These are phyloP conservation scores for Tephrocybe sp. DNA, from an alignment of 768 basidiomycete species.

Conservation along the genomic window DNA sequence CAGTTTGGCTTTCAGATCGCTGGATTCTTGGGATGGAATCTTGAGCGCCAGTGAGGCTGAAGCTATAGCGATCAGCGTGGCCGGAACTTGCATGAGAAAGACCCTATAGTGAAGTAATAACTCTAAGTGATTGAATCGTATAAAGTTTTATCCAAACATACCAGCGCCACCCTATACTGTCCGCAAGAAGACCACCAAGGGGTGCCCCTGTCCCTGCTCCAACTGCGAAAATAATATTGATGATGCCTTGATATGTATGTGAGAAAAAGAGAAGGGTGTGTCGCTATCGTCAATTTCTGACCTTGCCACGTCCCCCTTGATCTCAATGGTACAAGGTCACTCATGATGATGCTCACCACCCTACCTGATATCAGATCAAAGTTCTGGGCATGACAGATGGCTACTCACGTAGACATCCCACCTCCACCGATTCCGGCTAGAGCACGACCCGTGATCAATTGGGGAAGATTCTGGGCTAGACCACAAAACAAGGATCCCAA, in stretches of 20 bases:
- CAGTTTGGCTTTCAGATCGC: conserved; percentile 49
- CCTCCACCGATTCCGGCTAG: conserved; percentile 60
- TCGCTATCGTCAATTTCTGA: conserved; percentile 9
- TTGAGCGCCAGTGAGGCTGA: conserved; percentile 49
- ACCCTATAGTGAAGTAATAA: conserved; percentile 32
- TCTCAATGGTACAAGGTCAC: conserved; percentile 60
- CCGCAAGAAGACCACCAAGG: conserved; percentile 58
- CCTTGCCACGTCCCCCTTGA: conserved; percentile 69
- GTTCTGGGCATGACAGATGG: not conserved
- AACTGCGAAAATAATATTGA: conserved; percentile 57
- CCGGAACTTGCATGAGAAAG: conserved; percentile 59
- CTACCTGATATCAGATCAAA: conserved; percentile 24
- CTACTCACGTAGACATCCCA: conserved; percentile 59
- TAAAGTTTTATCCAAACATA: no score
- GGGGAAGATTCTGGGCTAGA: conserved; percentile 48
- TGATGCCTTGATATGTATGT: conserved; percentile 35
- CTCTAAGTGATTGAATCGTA: no score
- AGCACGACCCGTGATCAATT: conserved; percentile 51
- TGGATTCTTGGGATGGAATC: conserved; percentile 39
- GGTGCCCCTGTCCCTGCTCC: conserved; percentile 61
- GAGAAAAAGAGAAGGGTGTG: not conserved
- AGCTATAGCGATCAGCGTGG: conserved; percentile 49
- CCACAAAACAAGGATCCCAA: conserved; percentile 55
- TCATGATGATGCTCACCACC: conserved; percentile 61
- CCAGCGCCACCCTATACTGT: conserved; percentile 69